Evolutionary conservation across 352 stramenopile species (phyloP).

Genomic region (Globisporangium solare): DNA sequence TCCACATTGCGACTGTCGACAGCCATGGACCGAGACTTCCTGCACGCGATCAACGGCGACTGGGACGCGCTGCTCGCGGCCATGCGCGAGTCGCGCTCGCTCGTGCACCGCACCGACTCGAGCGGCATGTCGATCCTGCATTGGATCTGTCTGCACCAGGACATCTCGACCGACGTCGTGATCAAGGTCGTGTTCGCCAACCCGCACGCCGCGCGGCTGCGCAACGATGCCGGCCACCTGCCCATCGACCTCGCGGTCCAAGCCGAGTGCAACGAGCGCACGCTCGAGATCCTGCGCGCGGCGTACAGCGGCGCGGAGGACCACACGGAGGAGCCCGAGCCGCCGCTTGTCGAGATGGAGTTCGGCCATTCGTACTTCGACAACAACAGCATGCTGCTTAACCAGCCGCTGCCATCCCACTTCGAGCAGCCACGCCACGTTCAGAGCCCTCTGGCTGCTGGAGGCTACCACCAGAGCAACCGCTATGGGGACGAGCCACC

Average conservation of each 20-base stretch:
- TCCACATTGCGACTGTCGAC: background rate
- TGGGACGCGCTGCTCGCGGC: constrained; percentile 64
- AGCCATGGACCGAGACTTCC: constrained; percentile 67
- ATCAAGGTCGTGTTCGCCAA: constrained; percentile 81
- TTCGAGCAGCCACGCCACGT: constrained; percentile 24
- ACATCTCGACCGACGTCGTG: constrained; percentile 64
- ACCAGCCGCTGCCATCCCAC: constrained; percentile 23
- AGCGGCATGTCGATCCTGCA: constrained; percentile 78
- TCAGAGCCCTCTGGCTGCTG: too few species aligned
- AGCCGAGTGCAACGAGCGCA: constrained; percentile 67
- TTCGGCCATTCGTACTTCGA: constrained; percentile 36
- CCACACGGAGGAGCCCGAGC: constrained; percentile 25
- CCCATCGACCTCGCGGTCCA: constrained; percentile 73
- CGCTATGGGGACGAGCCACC: background rate
- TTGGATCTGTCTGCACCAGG: constrained; percentile 78
- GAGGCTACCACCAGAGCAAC: constrained; percentile 21
- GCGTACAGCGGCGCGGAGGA: constrained; percentile 38
- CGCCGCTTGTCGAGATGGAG: constrained; percentile 24
- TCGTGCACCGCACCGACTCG: constrained; percentile 53
- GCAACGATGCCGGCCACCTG: constrained; percentile 70
- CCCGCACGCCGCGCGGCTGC: constrained; percentile 60
- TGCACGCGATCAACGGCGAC: constrained; percentile 77
- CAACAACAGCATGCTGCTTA: constrained; percentile 23
- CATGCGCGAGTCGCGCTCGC: constrained; percentile 55
- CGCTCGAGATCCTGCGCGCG: constrained; percentile 64